These are phyloP conservation scores for Pestalotiopsis fici DNA, from an alignment of 2,329 filamentous ascomycete genomes.

Conservation along the genomic window DNA sequence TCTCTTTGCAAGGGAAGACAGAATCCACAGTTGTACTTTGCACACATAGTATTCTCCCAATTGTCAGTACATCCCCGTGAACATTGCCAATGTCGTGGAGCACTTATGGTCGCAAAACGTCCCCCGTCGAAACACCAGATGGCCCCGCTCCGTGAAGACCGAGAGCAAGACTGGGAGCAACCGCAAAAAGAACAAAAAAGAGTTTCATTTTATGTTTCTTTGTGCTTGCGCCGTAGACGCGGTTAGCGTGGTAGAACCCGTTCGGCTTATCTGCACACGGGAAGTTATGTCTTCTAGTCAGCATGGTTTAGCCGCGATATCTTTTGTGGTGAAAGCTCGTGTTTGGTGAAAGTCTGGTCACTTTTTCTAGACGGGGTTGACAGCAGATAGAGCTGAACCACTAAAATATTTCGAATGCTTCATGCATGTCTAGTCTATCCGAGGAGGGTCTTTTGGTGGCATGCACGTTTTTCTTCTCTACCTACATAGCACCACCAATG, in stretches of 20 bases:
- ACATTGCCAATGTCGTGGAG: too few species aligned
- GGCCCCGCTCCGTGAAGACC: too few species aligned
- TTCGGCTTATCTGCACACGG: neutral
- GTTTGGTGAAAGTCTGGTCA: neutral
- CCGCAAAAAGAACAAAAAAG: neutral
- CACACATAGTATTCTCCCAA: too few species aligned
- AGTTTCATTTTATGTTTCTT: neutral
- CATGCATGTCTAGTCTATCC: neutral
- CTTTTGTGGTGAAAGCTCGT: neutral
- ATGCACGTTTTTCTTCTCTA: neutral
- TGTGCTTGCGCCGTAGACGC: neutral
- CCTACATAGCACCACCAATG: neutral
- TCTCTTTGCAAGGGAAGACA: too few species aligned
- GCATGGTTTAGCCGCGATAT: neutral
- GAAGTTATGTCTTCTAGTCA: neutral
- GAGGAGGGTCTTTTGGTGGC: neutral
- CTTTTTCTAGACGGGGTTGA: neutral
- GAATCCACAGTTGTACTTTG: too few species aligned
- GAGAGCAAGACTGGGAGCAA: neutral
- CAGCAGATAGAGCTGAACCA: neutral
- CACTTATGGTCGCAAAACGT: too few species aligned
- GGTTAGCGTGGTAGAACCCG: neutral
- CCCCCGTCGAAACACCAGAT: too few species aligned
- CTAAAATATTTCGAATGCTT: neutral
- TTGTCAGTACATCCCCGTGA: too few species aligned